Base-by-base conservation (phyloP, 2,329 filamentous ascomycete species). In the Alternaria metachromatica region DNA sequence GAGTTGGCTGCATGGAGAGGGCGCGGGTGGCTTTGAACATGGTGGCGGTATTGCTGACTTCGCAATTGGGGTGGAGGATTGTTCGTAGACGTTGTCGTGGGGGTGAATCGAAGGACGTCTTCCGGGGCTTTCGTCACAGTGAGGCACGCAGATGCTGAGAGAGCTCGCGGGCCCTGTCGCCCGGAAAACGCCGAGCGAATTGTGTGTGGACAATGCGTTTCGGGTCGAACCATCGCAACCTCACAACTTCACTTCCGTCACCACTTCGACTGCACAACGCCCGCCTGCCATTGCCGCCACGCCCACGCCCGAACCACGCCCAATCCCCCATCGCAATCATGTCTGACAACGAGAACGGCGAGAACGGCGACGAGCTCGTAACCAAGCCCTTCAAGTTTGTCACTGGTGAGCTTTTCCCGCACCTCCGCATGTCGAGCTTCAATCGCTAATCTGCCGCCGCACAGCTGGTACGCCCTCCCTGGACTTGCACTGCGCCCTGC, bases 321-420 rank as follows among this genome's bases (percentile, higher is more conserved):
- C 64, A n/a, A 56, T n/a, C 63, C 30, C 62, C 78, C 81, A 55
- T 81, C 80, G 84, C 84, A 88, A 94, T 85, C 77, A 99, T 99
- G 95, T 91, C 94, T 82, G 93, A 96, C 85, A 74, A 73, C 70
- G 71, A 73, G 59, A 72, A 72, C 62, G 69, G 67, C 66, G 92
- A 92, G 81, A 66, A 65, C 55, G 72, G 71, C 70, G 92, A 92
- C 81, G 90, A 93, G 80, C 87, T 89, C 80, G 92, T 97, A 83
- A 97, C 94, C 86, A 99, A 97, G 90, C 96, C 96, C 84, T 99
- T 99, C 92, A 99, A 99, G 92, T 98, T 98, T 87, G 96, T 98
- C 81, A 98, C 95, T 86, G 95, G 94, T 97, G 89, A 84, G 93
- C 83, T 50, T 49, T 64, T 56, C 58, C 69, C 51, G 53, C 50